Conservation (phyloP, 805 yeast genomes). For the Naumovozyma baii region DNA sequence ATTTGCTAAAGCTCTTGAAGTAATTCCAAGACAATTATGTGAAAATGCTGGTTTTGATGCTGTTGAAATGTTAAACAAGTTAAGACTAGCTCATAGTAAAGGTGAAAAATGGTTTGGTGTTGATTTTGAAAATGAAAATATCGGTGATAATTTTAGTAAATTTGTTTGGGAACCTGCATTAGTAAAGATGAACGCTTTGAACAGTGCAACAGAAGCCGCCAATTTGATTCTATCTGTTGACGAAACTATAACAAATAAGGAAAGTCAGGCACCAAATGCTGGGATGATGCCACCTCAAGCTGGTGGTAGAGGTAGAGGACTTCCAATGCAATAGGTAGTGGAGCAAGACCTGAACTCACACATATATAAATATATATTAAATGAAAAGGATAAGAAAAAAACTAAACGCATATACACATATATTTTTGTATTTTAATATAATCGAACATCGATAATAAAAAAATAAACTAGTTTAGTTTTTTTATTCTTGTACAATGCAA, state of each 20-base stretch:
- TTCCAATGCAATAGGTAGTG: slow-evolving; percentile 18
- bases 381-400: too few species aligned
- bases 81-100: slow-evolving; percentile 89
- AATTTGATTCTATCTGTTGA: slow-evolving; percentile 88
- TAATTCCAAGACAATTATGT: slow-evolving; percentile 93
- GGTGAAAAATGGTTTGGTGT: slow-evolving; percentile 90
- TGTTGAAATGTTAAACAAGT: slow-evolving; percentile 81
- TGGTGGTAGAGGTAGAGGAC: slow-evolving; percentile 63
- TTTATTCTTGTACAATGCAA: too few species aligned
- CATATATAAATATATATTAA: too few species aligned
- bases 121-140: slow-evolving; percentile 74
- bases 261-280: slow-evolving; percentile 44
- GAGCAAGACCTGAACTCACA: too few species aligned
- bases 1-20: slow-evolving; percentile 88
- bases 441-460: background rate
- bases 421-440: background rate
- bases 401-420: background rate
- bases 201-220: slow-evolving; percentile 95
- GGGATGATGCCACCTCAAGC: slow-evolving; percentile 40
- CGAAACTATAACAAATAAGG: slow-evolving; percentile 77
- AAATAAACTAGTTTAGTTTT: too few species aligned
- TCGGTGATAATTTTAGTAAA: slow-evolving; percentile 72
- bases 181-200: slow-evolving; percentile 86
- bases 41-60: slow-evolving; percentile 99
- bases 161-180: slow-evolving; percentile 98